Evolutionary conservation across 2,329 filamentous ascomycete species (phyloP), one percentile per base, ranked within the genome.

Genomic region (Aspergillus tubingensis): DNA sequence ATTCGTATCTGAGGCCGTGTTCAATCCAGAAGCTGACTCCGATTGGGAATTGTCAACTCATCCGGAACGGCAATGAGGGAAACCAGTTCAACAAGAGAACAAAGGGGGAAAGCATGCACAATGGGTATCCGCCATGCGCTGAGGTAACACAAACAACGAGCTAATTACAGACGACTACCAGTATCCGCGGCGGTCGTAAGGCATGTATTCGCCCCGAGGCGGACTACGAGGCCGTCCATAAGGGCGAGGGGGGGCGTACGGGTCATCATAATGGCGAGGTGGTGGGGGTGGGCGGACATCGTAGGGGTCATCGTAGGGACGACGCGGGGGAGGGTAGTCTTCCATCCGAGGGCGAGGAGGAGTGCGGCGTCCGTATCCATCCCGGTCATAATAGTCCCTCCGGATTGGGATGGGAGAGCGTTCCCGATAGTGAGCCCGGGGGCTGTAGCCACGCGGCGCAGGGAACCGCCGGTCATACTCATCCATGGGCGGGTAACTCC

Each of bases 331-430:
- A 48, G 80, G 81, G 68, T 96, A 95, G 72, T 96, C 92, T 63
- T 93, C 89, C 65, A 90, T 82, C 48, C 90, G 88, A 65, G 89
- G 88, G 66, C 90, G 89, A 48, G 90, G 90, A 62, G 92, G 91
- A 59, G 91, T 92, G 60, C 91, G 89, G 72, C 93, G 92, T 53
- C 89, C 86, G 69, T 90, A 87, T 67, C 83, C 82, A 72, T 90
- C 87, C 65, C 94, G 91, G 50, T 91, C 89, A 78, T 97, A 96
- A 79, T 96, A 96, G 62, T 94, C 90, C 68, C 91, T 89, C 62
- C 90, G 84, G 58, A 78, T 66, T 19, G 85, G 89, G 59, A 90
- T 90, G 50, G 85, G 83, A 72, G 91, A 94, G 70, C 93, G 88
- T 72, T 96, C 92, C 74, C 94, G 92, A 78, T 96, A 96, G 65